Evolutionary conservation across 345 rosid species (phyloP).

Genomic region (Eucalyptus brandiana): DNA sequence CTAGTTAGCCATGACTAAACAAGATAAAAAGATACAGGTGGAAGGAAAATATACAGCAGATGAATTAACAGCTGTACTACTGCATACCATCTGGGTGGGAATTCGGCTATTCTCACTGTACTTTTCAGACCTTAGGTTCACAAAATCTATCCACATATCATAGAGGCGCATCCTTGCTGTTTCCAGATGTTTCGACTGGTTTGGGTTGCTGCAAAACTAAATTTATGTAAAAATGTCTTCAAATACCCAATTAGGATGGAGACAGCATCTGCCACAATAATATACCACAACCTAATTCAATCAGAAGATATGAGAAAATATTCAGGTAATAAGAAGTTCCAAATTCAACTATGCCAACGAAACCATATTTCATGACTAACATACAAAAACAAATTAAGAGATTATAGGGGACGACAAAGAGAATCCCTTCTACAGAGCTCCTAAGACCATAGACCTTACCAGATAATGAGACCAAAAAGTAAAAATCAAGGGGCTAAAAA

Average conservation of each 20-base stretch:
- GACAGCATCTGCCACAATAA: not conserved
- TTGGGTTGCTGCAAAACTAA: slow-evolving; percentile 68
- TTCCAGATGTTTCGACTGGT: slow-evolving; percentile 95
- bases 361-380: not conserved
- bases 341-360: not conserved
- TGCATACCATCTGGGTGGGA: slow-evolving; percentile 63
- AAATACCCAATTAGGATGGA: not conserved
- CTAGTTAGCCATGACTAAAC: not conserved
- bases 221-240: not conserved
- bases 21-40: not conserved
- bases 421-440: not conserved
- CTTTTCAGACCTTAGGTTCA: slow-evolving; percentile 85
- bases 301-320: not conserved
- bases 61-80: not conserved
- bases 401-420: not conserved
- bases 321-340: not conserved
- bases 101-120: slow-evolving; percentile 83
- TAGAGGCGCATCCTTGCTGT: slow-evolving; percentile 83
- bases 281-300: not conserved
- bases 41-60: not conserved
- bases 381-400: not conserved
- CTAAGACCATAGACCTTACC: not conserved
- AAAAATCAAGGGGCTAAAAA: too few species aligned
- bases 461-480: not conserved
- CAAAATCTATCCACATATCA: slow-evolving; percentile 11